A percentile compares a stretch with the other conserved stretches of the same genome.
These are phyloP conservation scores for Grammothele lineata DNA, from an alignment of 768 basidiomycete species.

Conservation along the genomic window DNA sequence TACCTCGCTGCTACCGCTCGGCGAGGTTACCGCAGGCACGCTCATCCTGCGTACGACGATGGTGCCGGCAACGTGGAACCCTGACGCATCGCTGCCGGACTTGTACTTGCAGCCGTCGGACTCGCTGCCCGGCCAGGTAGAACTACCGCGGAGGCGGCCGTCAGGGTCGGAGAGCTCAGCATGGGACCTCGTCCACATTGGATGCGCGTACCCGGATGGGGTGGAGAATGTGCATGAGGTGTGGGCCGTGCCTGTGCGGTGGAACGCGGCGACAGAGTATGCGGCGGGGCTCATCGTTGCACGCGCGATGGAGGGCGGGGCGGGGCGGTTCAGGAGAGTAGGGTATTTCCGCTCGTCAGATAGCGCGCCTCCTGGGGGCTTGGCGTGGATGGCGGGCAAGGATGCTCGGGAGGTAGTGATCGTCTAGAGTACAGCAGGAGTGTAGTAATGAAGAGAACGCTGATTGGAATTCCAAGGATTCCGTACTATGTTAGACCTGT, in stretches of 20 bases:
- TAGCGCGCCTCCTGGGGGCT: neutral
- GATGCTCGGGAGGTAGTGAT: neutral
- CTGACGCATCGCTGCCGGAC: neutral
- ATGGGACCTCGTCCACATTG: neutral
- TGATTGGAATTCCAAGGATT: too few relatives aligned
- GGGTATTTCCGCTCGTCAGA: constrained; percentile 3
- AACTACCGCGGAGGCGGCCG: too few relatives aligned
- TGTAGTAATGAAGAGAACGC: neutral
- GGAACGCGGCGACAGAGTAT: constrained; percentile 2
- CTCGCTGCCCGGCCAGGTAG: neutral
- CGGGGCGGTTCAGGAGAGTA: neutral
- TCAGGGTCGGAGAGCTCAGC: neutral
- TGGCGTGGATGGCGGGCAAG: neutral
- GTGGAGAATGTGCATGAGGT: constrained; percentile 1
- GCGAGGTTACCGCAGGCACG: constrained; percentile 1
- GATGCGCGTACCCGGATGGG: constrained; percentile 5
- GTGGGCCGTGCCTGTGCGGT: constrained; percentile 1
- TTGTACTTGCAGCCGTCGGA: neutral
- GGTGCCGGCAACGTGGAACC: neutral
- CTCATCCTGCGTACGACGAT: neutral
- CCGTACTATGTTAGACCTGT: too few relatives aligned
- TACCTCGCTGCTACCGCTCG: neutral
- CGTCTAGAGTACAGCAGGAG: neutral
- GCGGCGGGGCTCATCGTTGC: constrained; percentile 6
- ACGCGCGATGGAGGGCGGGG: neutral